Evolutionary conservation across 345 rosid genomes (phyloP), one percentile per base, ranked within the genome.

Genomic region (Euphorbia lathyris): DNA sequence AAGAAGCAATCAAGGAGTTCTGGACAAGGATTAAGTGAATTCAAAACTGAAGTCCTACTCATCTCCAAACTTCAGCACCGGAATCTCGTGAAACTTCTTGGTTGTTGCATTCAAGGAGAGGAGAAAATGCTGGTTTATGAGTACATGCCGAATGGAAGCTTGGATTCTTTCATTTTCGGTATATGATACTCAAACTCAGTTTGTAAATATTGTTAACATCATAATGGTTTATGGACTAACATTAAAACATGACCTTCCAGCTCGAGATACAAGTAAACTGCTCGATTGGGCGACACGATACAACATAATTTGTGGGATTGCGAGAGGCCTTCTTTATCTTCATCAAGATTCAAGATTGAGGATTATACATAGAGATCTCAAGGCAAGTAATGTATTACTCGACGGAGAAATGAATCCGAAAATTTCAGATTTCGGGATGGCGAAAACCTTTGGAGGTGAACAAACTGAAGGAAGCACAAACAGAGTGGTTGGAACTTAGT

Each of bases 41-140:
- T 68, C 30, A 58, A 27, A 26, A 68, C 23, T 6, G 72, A 68
- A 58, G 64, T 68, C 17, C 5, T 36, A 9, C 26, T 42, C 12
- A 43, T 68, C 45, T 7, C 51, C 3, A 58, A 43, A 22, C 72
- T 68, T 68, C 72, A 68, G 26, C 65, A 58, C 38, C 9, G 42
- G n/a, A 68, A 58, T 43, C 72, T 68, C 12, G 59, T 68, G 5
- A 68, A 68, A 27, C 63, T 68, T 38, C 74, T 78, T 7, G 80
- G 80, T 1, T 81, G 78, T 19, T 81, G 78, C 63, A 67, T 76
- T 51, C 63, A 78, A 11, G 76, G 67, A 67, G 78, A 78, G 1
- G 82, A 78, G 25, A 78, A 63, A 47, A 25, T 81, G 69, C 27
- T 81, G 59, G 55, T 81, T 26, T 81, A 81, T 48, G 80, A 81